Evolutionary conservation across 2,329 filamentous ascomycete genomes (phyloP).

Genomic region (Xenoacremonium recifei): DNA sequence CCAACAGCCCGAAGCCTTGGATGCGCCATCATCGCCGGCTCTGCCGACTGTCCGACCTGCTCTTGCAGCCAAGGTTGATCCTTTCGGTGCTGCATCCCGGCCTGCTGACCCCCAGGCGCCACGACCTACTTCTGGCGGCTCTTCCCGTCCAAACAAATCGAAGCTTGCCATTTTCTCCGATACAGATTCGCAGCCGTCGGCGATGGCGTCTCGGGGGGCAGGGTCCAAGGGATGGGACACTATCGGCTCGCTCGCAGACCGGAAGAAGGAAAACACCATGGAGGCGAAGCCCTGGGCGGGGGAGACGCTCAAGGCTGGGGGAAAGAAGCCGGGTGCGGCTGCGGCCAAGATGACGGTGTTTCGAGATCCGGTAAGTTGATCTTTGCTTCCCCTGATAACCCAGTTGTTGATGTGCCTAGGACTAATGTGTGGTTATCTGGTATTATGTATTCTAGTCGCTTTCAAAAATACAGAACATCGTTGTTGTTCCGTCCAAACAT

Average conservation of each 20-base stretch:
- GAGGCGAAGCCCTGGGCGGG: constrained; percentile 89
- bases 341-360: constrained; percentile 92
- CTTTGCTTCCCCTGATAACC: constrained; percentile 38
- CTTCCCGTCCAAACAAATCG: constrained; percentile 66
- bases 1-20: constrained; percentile 58
- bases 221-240: constrained; percentile 81
- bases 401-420: constrained; percentile 88
- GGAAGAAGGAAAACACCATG: constrained; percentile 90
- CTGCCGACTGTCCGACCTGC: constrained; percentile 80
- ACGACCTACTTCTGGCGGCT: constrained; percentile 45
- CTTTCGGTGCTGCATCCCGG: constrained; percentile 63
- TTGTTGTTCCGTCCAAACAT: constrained; percentile 68
- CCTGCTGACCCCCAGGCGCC: constrained; percentile 66
- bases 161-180: constrained; percentile 95
- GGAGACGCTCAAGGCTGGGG: constrained; percentile 84
- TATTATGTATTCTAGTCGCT: constrained; percentile 53
- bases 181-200: constrained; percentile 58
- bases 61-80: constrained; percentile 81
- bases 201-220: constrained; percentile 50
- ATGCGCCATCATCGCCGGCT: constrained; percentile 80
- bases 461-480: constrained; percentile 62
- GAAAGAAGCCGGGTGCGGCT: constrained; percentile 67
- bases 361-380: constrained; percentile 78
- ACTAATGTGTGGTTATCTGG: constrained; percentile 73
- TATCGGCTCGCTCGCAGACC: constrained; percentile 80